Evolutionary conservation across 495 filamentous ascomycete species (phyloP).

Genomic region (Penicillium nucicola): DNA sequence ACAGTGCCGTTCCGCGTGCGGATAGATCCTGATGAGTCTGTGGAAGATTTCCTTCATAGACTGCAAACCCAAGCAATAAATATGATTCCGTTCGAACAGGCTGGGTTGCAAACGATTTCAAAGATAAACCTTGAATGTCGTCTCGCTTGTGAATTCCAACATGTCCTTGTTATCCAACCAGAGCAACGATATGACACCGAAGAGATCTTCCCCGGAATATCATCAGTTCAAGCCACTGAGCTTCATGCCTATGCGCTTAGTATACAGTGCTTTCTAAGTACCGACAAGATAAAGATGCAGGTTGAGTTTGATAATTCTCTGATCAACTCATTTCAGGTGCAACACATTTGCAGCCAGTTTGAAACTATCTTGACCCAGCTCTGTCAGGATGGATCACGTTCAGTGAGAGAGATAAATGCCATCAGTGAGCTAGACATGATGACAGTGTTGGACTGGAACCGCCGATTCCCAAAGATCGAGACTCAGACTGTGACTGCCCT

Average conservation of each 20-base stretch:
- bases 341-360: neutral
- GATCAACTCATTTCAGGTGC: neutral
- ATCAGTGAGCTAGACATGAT: neutral
- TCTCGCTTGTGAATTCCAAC: neutral
- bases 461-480: neutral
- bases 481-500: neutral
- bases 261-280: neutral
- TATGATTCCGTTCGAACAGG: neutral
- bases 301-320: neutral
- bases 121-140: neutral
- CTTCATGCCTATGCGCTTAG: neutral
- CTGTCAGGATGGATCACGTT: neutral
- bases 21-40: constrained; percentile 5
- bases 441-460: neutral
- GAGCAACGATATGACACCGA: neutral
- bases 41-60: neutral
- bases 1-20: constrained; percentile 17
- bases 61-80: neutral
- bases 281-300: neutral
- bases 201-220: neutral
- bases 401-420: neutral
- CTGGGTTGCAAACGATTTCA: neutral
- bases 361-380: neutral
- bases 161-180: neutral
- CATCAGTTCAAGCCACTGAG: neutral